These are phyloP conservation scores for Colletotrichum falcatum DNA, from an alignment of 2,329 filamentous ascomycete genomes.

Conservation along the genomic window DNA sequence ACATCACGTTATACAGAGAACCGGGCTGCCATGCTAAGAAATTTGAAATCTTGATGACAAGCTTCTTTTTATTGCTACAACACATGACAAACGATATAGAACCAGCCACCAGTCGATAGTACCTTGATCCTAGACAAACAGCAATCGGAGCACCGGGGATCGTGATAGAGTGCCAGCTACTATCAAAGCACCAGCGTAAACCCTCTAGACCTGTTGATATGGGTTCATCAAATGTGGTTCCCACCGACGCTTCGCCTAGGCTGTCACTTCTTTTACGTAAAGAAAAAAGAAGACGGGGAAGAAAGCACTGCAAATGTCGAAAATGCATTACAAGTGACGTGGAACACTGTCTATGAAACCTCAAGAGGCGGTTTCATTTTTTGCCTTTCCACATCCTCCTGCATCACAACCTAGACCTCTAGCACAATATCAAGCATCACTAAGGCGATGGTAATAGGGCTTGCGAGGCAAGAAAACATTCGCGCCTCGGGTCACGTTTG, in stretches of 20 bases:
- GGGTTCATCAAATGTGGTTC: neutral
- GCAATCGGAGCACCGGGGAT: neutral
- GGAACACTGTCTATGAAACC: neutral
- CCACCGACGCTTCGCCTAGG: neutral
- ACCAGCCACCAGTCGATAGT: neutral
- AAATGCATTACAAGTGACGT: neutral
- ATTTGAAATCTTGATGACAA: neutral
- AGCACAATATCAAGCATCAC: neutral
- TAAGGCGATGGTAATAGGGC: neutral
- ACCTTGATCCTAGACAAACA: neutral
- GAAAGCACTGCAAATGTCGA: neutral
- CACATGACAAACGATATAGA: neutral
- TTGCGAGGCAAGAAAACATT: neutral
- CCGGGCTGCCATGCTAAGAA: neutral
- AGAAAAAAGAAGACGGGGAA: too few relatives aligned
- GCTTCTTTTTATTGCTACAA: neutral
- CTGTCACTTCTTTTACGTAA: too few relatives aligned
- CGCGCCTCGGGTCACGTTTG: neutral
- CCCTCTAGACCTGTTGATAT: neutral
- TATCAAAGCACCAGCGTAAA: neutral
- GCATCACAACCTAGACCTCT: neutral
- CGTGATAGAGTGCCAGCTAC: neutral
- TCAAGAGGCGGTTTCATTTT: neutral
- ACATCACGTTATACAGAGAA: neutral
- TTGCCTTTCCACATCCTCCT: neutral